These are phyloP conservation scores for Jamesozyma spencerorum DNA, from an alignment of 805 yeast species.

Conservation along the genomic window DNA sequence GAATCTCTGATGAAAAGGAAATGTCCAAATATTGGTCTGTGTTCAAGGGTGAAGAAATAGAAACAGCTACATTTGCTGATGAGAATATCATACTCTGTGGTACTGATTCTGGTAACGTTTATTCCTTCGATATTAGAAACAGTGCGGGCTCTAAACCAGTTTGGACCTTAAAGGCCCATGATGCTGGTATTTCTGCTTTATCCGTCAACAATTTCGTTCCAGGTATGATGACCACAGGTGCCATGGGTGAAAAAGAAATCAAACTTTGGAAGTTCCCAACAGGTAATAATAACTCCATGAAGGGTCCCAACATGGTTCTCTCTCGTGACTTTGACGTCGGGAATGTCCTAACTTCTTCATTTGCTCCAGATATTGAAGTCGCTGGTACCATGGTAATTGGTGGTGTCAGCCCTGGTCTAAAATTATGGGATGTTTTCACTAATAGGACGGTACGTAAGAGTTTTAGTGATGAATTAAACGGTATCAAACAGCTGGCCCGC, in stretches of 20 bases:
- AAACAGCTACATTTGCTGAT: slow-evolving; percentile 64
- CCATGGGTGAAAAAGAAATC: slow-evolving; percentile 79
- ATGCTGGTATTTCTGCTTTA: slow-evolving; percentile 80
- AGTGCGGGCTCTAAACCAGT: slow-evolving; percentile 50
- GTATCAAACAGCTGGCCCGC: slow-evolving; percentile 48
- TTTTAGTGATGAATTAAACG: slow-evolving; percentile 50
- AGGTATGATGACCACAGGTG: slow-evolving; percentile 75
- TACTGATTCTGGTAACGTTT: slow-evolving; percentile 83
- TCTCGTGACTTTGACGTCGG: slow-evolving; percentile 93
- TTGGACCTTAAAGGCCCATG: slow-evolving; percentile 97
- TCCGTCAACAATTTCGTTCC: slow-evolving; percentile 57
- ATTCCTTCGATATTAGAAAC: slow-evolving; percentile 76
- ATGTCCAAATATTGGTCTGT: slow-evolving; percentile 60
- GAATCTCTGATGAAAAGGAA: slow-evolving; percentile 52
- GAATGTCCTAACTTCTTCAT: slow-evolving; percentile 71
- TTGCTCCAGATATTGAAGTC: slow-evolving; percentile 81
- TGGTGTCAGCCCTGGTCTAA: slow-evolving; percentile 75
- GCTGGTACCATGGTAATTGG: slow-evolving; percentile 80
- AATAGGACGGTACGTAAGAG: slow-evolving; percentile 68
- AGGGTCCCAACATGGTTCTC: slow-evolving; percentile 74
- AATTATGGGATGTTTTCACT: slow-evolving; percentile 86
- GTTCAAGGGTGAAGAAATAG: slow-evolving; percentile 69
- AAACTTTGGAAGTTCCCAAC: slow-evolving; percentile 78
- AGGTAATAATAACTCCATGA: slow-evolving; percentile 25
- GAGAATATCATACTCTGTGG: slow-evolving; percentile 65